A percentile compares a stretch with the other conserved stretches of the same genome.
Conservation (phyloP, 139 green algal species). For the Tetraselmis striata region DNA sequence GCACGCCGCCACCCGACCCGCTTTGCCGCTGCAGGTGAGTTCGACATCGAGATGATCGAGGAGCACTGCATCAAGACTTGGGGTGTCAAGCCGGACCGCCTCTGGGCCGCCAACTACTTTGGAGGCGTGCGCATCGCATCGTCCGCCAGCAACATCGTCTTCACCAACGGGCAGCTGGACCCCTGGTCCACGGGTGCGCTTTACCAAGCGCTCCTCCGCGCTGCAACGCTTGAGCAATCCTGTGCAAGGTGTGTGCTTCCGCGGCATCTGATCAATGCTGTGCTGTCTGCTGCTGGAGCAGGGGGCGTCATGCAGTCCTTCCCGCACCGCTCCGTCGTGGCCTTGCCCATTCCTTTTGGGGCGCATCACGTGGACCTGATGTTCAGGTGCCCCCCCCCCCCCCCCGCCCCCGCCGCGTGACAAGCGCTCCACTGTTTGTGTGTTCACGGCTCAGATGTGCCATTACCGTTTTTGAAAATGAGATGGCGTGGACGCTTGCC, state of each 20-base stretch:
- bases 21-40: conserved; percentile 29
- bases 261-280: too few relatives aligned
- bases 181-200: conserved; percentile 64
- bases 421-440: too few relatives aligned
- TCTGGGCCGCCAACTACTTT: conserved; percentile 25
- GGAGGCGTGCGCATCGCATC: conserved; percentile 14
- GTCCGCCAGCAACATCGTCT: conserved; percentile 60
- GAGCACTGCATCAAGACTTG: conserved; percentile 41
- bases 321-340: conserved; percentile 20
- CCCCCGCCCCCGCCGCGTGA: too few relatives aligned
- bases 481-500: too few relatives aligned
- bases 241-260: too few relatives aligned
- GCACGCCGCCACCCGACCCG: too few relatives aligned
- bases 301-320: neutral
- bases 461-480: too few relatives aligned
- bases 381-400: conserved; percentile 18
- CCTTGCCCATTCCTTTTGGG: conserved; percentile 55
- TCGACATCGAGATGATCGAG: conserved; percentile 20
- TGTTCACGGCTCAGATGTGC: too few relatives aligned
- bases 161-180: conserved; percentile 79
- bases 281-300: neutral
- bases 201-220: too few relatives aligned
- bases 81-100: conserved; percentile 24
- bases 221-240: too few relatives aligned
- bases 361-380: conserved; percentile 67